Evolutionary conservation across 2,329 filamentous ascomycete genomes (phyloP).

Genomic region (Diaporthe amygdali): DNA sequence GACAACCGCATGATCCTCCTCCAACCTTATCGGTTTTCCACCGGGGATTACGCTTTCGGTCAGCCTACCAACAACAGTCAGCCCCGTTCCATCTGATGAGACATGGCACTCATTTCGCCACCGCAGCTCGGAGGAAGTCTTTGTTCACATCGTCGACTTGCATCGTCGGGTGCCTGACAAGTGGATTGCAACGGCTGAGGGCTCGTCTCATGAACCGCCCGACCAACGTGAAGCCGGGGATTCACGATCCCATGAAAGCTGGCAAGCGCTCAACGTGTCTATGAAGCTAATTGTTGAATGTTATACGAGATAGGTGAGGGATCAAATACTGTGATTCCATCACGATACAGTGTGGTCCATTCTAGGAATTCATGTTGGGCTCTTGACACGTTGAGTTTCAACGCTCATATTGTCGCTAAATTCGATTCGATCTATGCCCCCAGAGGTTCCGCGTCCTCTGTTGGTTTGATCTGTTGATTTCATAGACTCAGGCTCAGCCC

Average conservation of each 20-base stretch:
- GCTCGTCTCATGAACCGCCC: background rate
- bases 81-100: background rate
- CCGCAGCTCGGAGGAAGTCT: background rate
- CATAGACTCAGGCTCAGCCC: background rate
- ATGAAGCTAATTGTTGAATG: background rate
- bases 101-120: background rate
- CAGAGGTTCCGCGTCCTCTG: background rate
- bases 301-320: background rate
- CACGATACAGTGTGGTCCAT: background rate
- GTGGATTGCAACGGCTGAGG: background rate
- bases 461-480: background rate
- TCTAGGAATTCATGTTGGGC: background rate
- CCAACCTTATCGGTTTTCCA: background rate
- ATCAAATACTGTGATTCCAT: background rate
- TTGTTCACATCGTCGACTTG: background rate
- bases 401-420: background rate
- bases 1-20: background rate
- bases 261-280: background rate
- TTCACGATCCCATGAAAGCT: background rate
- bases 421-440: background rate
- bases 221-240: background rate
- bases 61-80: background rate
- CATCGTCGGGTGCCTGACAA: background rate
- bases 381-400: background rate
- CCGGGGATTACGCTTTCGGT: background rate